Evolutionary conservation across 805 yeast species (phyloP).

Genomic region (Candida maris): DNA sequence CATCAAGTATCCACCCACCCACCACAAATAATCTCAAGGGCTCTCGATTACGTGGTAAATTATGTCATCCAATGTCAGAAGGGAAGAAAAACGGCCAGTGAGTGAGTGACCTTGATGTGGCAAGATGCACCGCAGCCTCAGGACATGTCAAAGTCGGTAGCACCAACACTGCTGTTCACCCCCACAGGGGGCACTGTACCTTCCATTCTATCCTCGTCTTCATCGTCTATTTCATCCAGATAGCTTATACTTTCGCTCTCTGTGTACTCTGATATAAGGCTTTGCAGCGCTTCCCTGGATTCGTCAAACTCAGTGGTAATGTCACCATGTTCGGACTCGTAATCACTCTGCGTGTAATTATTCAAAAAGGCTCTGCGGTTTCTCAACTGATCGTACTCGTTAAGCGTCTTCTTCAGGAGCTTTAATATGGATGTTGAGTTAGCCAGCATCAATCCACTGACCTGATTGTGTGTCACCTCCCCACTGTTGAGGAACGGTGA

Average conservation of each 20-base stretch:
- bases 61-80: background rate
- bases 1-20: no score
- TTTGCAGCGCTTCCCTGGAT: slow-evolving; percentile 44
- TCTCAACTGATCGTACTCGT: slow-evolving; percentile 77
- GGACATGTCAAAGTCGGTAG: slow-evolving; percentile 1
- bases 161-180: background rate
- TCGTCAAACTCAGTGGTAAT: slow-evolving; percentile 45
- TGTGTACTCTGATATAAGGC: slow-evolving; percentile 46
- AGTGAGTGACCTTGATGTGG: background rate
- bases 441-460: slow-evolving; percentile 79
- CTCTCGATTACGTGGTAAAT: no score
- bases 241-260: slow-evolving; percentile 39
- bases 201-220: slow-evolving; percentile 10
- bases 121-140: no score
- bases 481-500: slow-evolving; percentile 49
- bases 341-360: slow-evolving; percentile 56
- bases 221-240: slow-evolving; percentile 45
- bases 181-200: slow-evolving; percentile 1
- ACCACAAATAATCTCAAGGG: no score
- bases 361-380: slow-evolving; percentile 80
- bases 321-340: slow-evolving; percentile 40
- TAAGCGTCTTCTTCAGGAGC: slow-evolving; percentile 61
- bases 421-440: slow-evolving; percentile 75
- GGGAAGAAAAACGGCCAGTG: background rate
- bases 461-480: slow-evolving; percentile 38